Evolutionary conservation across 441 rosid species (phyloP).

Genomic region (Raphanus hybrid): DNA sequence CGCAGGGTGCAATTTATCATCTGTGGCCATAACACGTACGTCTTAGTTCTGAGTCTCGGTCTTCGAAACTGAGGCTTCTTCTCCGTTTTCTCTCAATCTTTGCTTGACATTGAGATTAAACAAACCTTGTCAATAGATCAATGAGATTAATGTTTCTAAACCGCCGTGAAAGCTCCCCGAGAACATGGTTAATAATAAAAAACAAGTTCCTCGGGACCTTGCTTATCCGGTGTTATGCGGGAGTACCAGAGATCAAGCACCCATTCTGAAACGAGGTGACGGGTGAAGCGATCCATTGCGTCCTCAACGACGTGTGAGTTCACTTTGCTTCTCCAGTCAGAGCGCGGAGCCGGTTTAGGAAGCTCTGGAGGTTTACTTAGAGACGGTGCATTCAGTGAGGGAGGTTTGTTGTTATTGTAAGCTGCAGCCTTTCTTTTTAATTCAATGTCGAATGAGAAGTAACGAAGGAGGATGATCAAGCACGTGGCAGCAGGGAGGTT

Average conservation of each 20-base stretch:
- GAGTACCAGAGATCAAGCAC: constrained; percentile 93
- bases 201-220: constrained; percentile 93
- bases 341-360: constrained; percentile 54
- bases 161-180: constrained; percentile 87
- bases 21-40: constrained; percentile 61
- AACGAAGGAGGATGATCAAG: constrained; percentile 81
- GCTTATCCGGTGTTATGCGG: constrained; percentile 83
- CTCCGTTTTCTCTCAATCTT: constrained; percentile 68
- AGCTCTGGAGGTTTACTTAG: constrained; percentile 50
- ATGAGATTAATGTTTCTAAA: constrained; percentile 81
- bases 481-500: constrained; percentile 95
- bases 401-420: constrained; percentile 59
- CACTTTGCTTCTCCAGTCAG: constrained; percentile 92
- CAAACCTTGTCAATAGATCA: constrained; percentile 86
- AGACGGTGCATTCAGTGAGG: constrained; percentile 44
- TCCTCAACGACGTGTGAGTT: constrained; percentile 90
- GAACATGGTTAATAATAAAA: constrained; percentile 68
- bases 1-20: constrained; percentile 96
- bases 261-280: constrained; percentile 95
- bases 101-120: constrained; percentile 48
- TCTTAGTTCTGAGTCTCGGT: constrained; percentile 70
- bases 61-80: constrained; percentile 56
- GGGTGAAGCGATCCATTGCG: constrained; percentile 84
- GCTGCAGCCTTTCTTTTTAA: constrained; percentile 75
- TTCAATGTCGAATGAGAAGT: constrained; percentile 85